phyloP scores from a whole-genome alignment of 2,329 filamentous ascomycete species.

The Colletotrichum lupini region DNA sequence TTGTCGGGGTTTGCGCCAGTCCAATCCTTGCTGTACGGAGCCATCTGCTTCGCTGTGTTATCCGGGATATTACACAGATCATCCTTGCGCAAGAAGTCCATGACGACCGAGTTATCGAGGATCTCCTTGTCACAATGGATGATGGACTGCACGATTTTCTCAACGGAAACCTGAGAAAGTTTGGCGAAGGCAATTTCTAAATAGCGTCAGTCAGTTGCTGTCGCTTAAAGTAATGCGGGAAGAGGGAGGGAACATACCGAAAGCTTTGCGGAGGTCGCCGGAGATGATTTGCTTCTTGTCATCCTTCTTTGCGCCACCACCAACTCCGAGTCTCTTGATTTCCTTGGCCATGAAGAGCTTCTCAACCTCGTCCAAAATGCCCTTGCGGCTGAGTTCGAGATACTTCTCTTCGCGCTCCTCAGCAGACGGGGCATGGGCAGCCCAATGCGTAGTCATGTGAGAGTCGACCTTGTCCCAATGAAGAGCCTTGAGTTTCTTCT shows the following conservation, averaged over 20 bases:
- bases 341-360: constrained; percentile 98
- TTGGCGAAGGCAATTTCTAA: constrained; percentile 90
- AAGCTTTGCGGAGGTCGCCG: constrained; percentile 87
- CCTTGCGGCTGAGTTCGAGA: constrained; percentile 89
- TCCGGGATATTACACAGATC: constrained; percentile 94
- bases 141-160: constrained; percentile 91
- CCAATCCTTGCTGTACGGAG: constrained; percentile 96
- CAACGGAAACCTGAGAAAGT: constrained; percentile 85
- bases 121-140: constrained; percentile 94
- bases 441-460: constrained; percentile 93
- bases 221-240: not conserved
- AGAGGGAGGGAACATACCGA: constrained; percentile 64
- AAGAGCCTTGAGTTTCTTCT: constrained; percentile 99
- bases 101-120: constrained; percentile 88
- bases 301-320: constrained; percentile 75
- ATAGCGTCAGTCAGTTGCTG: constrained; percentile 22
- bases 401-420: constrained; percentile 97
- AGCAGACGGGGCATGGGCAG: constrained; percentile 83
- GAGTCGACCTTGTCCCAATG: constrained; percentile 99
- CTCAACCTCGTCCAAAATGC: constrained; percentile 97
- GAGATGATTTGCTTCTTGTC: constrained; percentile 99
- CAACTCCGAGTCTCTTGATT: constrained; percentile 84
- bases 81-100: constrained; percentile 95
- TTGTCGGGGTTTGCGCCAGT: constrained; percentile 85
- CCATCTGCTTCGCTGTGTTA: constrained; percentile 90